phyloP scores from a whole-genome alignment of 148 eudicot species.

The Simmondsia chinensis region DNA sequence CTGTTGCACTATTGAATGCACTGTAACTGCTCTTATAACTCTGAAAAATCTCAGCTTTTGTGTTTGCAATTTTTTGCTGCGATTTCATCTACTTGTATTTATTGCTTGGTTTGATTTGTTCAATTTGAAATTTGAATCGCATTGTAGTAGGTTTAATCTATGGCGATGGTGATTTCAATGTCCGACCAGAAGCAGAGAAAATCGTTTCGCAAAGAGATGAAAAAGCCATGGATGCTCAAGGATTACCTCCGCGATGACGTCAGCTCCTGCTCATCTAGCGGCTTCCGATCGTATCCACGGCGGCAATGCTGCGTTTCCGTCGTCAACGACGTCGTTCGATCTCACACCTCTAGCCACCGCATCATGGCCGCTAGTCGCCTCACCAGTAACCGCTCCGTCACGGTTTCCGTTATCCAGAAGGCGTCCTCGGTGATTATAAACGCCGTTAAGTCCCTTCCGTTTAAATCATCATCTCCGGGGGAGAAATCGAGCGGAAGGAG shows the following conservation, averaged over 20 bases:
- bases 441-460: conserved; percentile 47
- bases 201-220: conserved; percentile 17
- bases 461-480: conserved; percentile 5
- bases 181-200: conserved; percentile 1
- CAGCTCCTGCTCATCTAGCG: conserved; percentile 78
- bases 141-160: conserved; percentile 1
- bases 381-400: conserved; percentile 2
- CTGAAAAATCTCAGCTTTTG: background rate
- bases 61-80: background rate
- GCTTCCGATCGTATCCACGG: conserved; percentile 69
- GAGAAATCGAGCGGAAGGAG: background rate
- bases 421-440: conserved; percentile 43
- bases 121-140: too few relatives aligned
- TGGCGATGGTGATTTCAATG: conserved; percentile 22
- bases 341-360: too few relatives aligned
- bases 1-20: too few relatives aligned
- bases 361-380: conserved; percentile 4
- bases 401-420: conserved; percentile 26
- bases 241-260: conserved; percentile 63
- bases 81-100: too few relatives aligned
- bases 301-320: conserved; percentile 52
- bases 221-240: conserved; percentile 36
- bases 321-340: conserved; percentile 14
- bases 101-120: too few relatives aligned
- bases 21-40: too few relatives aligned